Percentiles rank a stretch among this genome's conserved stretches.
Evolutionary conservation across 148 eudicot genomes (phyloP).

Genomic region (Camellia japonica): DNA sequence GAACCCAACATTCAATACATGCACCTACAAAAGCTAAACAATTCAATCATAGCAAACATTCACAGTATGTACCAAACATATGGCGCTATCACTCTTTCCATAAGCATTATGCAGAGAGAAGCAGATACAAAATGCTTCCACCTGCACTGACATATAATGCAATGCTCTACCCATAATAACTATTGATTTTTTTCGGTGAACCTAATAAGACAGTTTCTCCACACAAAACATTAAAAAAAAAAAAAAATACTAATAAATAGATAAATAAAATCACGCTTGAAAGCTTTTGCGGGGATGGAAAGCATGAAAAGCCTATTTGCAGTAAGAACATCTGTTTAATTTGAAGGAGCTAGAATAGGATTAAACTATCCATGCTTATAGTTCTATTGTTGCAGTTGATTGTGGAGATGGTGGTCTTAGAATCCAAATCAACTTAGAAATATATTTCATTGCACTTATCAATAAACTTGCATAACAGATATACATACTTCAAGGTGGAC

Average conservation of each 20-base stretch:
- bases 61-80: too few relatives aligned
- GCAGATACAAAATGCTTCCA: too few relatives aligned
- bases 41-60: too few relatives aligned
- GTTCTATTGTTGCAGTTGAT: background rate
- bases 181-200: background rate
- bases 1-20: background rate
- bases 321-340: background rate
- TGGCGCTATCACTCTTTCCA: too few relatives aligned
- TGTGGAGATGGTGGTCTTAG: background rate
- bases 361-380: background rate
- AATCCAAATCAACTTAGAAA: conserved; percentile 1
- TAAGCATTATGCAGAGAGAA: too few relatives aligned
- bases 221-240: too few relatives aligned
- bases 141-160: too few relatives aligned
- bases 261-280: too few relatives aligned
- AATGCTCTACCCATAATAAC: background rate
- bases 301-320: too few relatives aligned
- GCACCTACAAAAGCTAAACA: background rate
- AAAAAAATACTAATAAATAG: too few relatives aligned
- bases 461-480: background rate
- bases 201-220: background rate
- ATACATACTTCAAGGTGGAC: background rate
- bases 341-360: background rate
- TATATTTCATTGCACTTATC: background rate
- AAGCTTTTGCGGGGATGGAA: too few relatives aligned